These are phyloP conservation scores for Cystobasidium slooffiae DNA, from an alignment of 1,284 basidiomycete genomes.

Conservation along the genomic window DNA sequence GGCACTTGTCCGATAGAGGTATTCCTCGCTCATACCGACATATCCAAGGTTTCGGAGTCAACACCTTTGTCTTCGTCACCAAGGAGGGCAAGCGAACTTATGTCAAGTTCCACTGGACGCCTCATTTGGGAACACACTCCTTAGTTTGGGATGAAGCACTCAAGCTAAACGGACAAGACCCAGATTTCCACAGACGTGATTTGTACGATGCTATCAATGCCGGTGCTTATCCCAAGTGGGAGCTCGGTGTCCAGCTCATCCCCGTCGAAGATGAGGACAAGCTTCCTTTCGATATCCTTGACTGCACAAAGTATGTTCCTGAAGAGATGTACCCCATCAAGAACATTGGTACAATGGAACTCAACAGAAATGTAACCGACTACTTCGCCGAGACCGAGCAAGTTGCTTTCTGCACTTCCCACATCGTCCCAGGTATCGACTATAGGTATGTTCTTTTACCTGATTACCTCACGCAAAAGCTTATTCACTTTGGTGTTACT, in stretches of 20 bases:
- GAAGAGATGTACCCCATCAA: slow-evolving; percentile 75
- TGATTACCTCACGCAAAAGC: background rate
- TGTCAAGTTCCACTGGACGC: slow-evolving; percentile 83
- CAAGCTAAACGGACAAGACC: slow-evolving; percentile 78
- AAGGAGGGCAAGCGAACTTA: slow-evolving; percentile 69
- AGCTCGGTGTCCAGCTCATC: slow-evolving; percentile 75
- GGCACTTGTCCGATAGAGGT: slow-evolving; percentile 79
- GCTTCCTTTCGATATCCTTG: slow-evolving; percentile 81
- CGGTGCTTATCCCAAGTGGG: slow-evolving; percentile 61
- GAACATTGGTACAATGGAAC: slow-evolving; percentile 72
- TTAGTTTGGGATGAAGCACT: slow-evolving; percentile 85
- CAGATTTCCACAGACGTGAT: slow-evolving; percentile 53
- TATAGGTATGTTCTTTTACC: slow-evolving; percentile 16
- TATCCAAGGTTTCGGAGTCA: slow-evolving; percentile 68
- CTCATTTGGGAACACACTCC: slow-evolving; percentile 73
- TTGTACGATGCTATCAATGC: slow-evolving; percentile 43
- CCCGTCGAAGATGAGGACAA: slow-evolving; percentile 69
- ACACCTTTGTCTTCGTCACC: slow-evolving; percentile 64
- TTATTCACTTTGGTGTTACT: slow-evolving; percentile 50
- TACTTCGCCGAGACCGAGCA: slow-evolving; percentile 81
- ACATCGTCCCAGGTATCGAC: slow-evolving; percentile 78
- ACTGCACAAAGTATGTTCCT: slow-evolving; percentile 82
- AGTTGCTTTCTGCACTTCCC: slow-evolving; percentile 76
- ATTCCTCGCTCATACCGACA: slow-evolving; percentile 79
- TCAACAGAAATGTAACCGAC: slow-evolving; percentile 66